Percentiles rank a stretch among this genome's conserved stretches.
Conservation (phyloP, 306 rosid species). For the Acacia crassicarpa region DNA sequence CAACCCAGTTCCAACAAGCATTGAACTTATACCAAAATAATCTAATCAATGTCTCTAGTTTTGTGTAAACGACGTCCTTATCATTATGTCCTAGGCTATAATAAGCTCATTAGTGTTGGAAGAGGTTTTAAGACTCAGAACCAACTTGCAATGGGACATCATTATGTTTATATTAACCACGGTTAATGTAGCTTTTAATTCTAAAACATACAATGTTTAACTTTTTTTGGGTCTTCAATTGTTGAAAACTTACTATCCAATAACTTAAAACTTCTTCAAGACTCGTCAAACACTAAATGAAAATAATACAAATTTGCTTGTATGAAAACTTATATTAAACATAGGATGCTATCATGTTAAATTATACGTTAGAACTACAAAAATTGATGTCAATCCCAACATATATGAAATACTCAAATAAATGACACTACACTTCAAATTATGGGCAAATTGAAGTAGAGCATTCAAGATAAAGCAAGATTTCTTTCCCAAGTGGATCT, state of each 20-base stretch:
- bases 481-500: neutral
- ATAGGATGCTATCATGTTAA: neutral
- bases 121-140: neutral
- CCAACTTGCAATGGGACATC: too few relatives aligned
- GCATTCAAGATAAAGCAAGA: neutral
- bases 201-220: too few relatives aligned
- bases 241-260: too few relatives aligned
- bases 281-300: neutral
- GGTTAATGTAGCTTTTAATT: too few relatives aligned
- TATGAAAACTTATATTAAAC: neutral
- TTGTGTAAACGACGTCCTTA: neutral
- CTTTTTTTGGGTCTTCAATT: too few relatives aligned
- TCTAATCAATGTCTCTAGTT: neutral
- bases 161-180: too few relatives aligned
- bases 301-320: neutral
- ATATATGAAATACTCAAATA: neutral
- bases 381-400: too few relatives aligned
- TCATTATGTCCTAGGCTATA: too few relatives aligned
- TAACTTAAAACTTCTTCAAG: too few relatives aligned
- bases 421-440: neutral
- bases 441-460: neutral
- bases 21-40: neutral
- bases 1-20: slow-evolving; percentile 2
- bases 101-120: neutral
- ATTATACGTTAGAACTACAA: neutral